A percentile compares a stretch with the other conserved stretches of the same genome.
Conservation (phyloP, 805 yeast species). For the Cyberlindnera mycetangii region DNA sequence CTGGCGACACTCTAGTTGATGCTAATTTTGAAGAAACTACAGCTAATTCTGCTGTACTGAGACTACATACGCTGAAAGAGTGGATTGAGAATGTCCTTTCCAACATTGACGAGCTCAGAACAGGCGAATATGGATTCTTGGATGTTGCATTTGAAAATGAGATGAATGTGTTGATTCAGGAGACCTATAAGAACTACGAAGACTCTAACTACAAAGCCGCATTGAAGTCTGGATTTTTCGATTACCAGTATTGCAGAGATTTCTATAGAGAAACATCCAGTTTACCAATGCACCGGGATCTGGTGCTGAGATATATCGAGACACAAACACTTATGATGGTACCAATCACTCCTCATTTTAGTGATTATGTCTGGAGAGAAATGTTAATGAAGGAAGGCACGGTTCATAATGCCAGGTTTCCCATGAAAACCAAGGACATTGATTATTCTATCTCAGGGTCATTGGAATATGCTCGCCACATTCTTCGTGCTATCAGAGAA, state of each 20-base stretch:
- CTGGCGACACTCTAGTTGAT: slow-evolving; percentile 96
- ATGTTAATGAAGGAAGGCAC: slow-evolving; percentile 61
- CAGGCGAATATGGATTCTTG: slow-evolving; percentile 57
- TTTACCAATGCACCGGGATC: slow-evolving; percentile 75
- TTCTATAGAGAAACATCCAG: slow-evolving; percentile 79
- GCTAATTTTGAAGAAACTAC: slow-evolving; percentile 96
- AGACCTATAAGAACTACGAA: slow-evolving; percentile 66
- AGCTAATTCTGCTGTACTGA: slow-evolving; percentile 95
- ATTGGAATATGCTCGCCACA: slow-evolving; percentile 71
- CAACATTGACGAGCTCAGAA: slow-evolving; percentile 50
- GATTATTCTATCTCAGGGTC: slow-evolving; percentile 62
- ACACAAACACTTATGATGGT: slow-evolving; percentile 78
- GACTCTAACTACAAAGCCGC: slow-evolving; percentile 83
- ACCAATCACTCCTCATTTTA: slow-evolving; percentile 94
- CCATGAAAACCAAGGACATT: slow-evolving; percentile 64
- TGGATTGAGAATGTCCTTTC: slow-evolving; percentile 83
- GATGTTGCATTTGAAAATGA: slow-evolving; percentile 92
- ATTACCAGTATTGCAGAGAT: slow-evolving; percentile 92
- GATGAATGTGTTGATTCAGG: slow-evolving; percentile 77
- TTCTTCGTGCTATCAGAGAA: slow-evolving; percentile 85
- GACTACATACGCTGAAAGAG: slow-evolving; percentile 87
- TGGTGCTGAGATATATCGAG: slow-evolving; percentile 50
- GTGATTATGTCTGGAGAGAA: slow-evolving; percentile 86
- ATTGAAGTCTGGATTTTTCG: slow-evolving; percentile 86
- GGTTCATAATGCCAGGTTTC: slow-evolving; percentile 77